Percentiles rank a stretch among this genome's conserved stretches.
Evolutionary conservation across 2,329 filamentous ascomycete species (phyloP).

Genomic region (Aspergillus aculeatinus): DNA sequence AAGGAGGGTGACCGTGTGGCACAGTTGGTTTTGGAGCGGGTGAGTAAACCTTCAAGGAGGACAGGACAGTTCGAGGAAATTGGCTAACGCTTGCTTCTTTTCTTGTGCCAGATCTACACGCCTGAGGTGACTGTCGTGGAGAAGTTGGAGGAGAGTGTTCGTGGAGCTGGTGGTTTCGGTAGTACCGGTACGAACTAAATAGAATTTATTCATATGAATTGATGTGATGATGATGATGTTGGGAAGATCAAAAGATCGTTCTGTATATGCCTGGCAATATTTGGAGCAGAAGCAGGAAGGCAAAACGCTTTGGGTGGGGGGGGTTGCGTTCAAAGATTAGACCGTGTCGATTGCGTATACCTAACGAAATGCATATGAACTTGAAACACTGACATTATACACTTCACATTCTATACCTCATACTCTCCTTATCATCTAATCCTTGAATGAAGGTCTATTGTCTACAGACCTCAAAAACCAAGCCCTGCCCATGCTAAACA

Average conservation of each 20-base stretch:
- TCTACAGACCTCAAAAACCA: not conserved
- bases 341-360: too few species aligned
- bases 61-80: not conserved
- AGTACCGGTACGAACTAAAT: conserved; percentile 64
- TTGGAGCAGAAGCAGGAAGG: not conserved
- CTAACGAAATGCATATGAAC: too few species aligned
- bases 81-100: conserved; percentile 3
- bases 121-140: conserved; percentile 88
- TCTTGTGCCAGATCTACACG: conserved; percentile 67
- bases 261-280: not conserved
- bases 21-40: conserved; percentile 86
- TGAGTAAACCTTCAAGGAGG: conserved; percentile 27
- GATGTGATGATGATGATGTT: not conserved
- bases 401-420: not conserved
- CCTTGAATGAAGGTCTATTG: not conserved
- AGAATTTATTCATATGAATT: not conserved
- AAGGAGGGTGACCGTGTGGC: conserved; percentile 87
- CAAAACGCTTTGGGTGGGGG: not conserved
- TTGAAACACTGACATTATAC: not conserved
- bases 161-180: conserved; percentile 87
- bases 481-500: not conserved
- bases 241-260: not conserved
- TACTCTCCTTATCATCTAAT: not conserved
- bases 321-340: too few species aligned
- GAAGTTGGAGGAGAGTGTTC: conserved; percentile 83